A percentile compares a stretch with the other conserved stretches of the same genome.
These are phyloP conservation scores for Cyclospora cayetanensis DNA, from an alignment of 169 alveolate species.

Conservation along the genomic window DNA sequence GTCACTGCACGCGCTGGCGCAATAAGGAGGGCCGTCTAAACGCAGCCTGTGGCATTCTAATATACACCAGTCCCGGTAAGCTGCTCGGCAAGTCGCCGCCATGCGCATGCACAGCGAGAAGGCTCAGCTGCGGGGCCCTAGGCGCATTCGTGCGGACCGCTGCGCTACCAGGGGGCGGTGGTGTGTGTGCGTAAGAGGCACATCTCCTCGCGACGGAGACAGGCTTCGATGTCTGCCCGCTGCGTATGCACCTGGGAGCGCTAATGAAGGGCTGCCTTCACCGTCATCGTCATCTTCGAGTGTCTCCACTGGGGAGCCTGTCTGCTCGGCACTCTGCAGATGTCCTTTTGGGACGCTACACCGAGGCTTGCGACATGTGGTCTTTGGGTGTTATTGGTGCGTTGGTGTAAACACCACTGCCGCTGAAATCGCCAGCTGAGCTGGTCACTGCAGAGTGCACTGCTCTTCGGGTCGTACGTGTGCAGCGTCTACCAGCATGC, in stretches of 20 bases:
- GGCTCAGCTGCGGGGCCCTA: no score
- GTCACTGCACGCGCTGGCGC: conserved; percentile 64
- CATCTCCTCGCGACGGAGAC: no score
- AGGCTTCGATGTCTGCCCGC: no score
- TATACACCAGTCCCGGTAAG: conserved; percentile 53
- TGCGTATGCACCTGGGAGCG: no score
- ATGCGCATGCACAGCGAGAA: no score
- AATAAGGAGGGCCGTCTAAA: conserved; percentile 62
- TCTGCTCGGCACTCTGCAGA: conserved; percentile 20
- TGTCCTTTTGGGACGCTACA: conserved; percentile 71
- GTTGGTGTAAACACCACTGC: conserved; percentile 28
- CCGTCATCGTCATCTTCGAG: no score
- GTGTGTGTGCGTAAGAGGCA: no score
- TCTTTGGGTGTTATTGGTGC: conserved; percentile 77
- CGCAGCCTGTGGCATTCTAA: conserved; percentile 61
- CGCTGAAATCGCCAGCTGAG: neutral
- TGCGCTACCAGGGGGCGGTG: no score
- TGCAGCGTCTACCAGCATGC: neutral
- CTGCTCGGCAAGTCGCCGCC: no score
- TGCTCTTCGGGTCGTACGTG: neutral
- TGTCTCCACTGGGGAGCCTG: no score
- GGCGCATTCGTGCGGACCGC: no score
- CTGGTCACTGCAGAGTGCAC: neutral
- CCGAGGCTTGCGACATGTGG: conserved; percentile 76
- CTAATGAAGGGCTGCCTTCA: no score